Evolutionary conservation across 2,329 filamentous ascomycete species (phyloP), one percentile per base, ranked within the genome.

Genomic region (Colletotrichum paranaense): DNA sequence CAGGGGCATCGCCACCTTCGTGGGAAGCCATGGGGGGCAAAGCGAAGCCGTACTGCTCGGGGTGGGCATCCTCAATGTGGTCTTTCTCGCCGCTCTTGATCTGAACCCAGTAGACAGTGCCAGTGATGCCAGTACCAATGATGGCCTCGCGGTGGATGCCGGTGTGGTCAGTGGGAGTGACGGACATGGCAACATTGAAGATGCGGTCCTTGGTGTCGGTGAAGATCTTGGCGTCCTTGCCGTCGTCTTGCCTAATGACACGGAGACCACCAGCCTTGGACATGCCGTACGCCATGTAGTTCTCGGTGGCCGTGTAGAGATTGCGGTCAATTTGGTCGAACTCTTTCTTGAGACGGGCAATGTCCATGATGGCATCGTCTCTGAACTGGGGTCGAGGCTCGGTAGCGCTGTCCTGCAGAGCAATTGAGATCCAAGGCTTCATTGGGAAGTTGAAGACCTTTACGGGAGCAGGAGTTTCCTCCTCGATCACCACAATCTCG

Each of bases 291-390:
- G 94, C 92, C 83, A 99, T 98, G 84, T 97, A 98, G 73, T 93
- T 93, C 79, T 94, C 92, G 30, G 95, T 96, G 22, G 96, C 95
- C 5, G 95, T 93, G 62, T 96, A 96, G 38, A 99, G 89, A 75
- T 95, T 97, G 76, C 97, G 94, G 80, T 99, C 97, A 75, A 98
- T 92, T 84, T 98, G 97, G 80, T 99, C 97, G 78, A 98, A 98
- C 5, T 98, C 95, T 85, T 98, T 98, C 88, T 98, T 98, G 76
- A 98, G 88, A 71, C 95, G 91, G 64, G 97, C 96, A 80, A 99
- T 97, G 78, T 98, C 95, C 87, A 98, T 94, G 78, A 98, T 92
- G 56, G 92, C 90, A 76, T 96, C 93, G 70, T 94, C 91, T 49
- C 93, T 92, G 81, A 98, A 92, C 63, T 88, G 84, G 4, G 92